Percentiles rank a stretch among this genome's conserved stretches.
These are phyloP conservation scores for Penicillium sclerotigenum DNA, from an alignment of 2,329 filamentous ascomycete species.

Conservation along the genomic window DNA sequence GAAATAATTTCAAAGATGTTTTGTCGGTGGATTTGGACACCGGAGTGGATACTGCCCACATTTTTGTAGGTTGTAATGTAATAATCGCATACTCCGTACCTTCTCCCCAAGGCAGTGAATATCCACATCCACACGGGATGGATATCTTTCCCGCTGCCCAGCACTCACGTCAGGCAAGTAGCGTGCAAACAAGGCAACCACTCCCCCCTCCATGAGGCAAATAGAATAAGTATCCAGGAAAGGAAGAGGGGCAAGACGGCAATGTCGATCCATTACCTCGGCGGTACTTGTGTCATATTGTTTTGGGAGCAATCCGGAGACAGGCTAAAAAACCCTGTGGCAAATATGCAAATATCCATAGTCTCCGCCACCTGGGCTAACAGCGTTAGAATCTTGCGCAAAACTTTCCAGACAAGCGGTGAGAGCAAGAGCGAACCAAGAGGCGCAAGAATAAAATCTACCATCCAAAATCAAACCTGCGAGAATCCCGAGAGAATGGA, in stretches of 20 bases:
- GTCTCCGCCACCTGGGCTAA: neutral
- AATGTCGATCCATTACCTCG: neutral
- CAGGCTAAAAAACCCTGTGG: slow-evolving; percentile 4
- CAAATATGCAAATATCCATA: slow-evolving; percentile 13
- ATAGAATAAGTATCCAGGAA: neutral
- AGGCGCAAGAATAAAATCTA: slow-evolving; percentile 10
- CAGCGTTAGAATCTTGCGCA: neutral
- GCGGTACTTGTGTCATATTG: slow-evolving; percentile 8
- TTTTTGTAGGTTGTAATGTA: neutral
- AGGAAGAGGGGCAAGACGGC: neutral
- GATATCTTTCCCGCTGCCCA: slow-evolving; percentile 12
- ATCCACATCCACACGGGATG: slow-evolving; percentile 15
- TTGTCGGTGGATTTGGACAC: slow-evolving; percentile 3
- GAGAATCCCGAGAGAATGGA: slow-evolving; percentile 21
- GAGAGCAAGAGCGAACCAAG: slow-evolving; percentile 7
- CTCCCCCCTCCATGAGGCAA: neutral
- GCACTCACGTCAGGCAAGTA: too few relatives aligned
- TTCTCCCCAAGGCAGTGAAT: neutral
- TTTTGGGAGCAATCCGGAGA: neutral
- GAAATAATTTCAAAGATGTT: slow-evolving; percentile 3
- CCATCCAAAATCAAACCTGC: slow-evolving; percentile 10
- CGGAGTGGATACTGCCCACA: slow-evolving; percentile 8
- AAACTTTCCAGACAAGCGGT: slow-evolving; percentile 22
- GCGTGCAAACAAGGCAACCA: neutral
- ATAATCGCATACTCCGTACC: neutral